Evolutionary conservation across 2,329 filamentous ascomycete species (phyloP).

Genomic region (Ceratocystis lukuohia): DNA sequence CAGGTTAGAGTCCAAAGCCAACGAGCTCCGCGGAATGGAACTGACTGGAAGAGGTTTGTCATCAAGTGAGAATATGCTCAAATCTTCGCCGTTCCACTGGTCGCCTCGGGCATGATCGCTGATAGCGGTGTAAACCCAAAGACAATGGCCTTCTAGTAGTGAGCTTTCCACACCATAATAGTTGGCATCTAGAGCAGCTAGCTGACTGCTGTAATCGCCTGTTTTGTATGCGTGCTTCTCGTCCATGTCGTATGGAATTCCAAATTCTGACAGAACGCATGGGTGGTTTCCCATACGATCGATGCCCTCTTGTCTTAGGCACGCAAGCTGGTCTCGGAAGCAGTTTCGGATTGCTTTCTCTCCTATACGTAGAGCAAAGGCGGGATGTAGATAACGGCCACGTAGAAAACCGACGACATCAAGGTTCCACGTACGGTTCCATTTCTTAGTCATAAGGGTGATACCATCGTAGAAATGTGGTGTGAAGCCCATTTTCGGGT

Average conservation of each 20-base stretch:
- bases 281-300: conserved; percentile 81
- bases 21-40: conserved; percentile 28
- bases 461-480: conserved; percentile 96
- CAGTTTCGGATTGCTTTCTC: conserved; percentile 91
- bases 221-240: conserved; percentile 90
- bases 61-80: conserved; percentile 78
- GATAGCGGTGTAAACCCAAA: conserved; percentile 75
- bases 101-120: conserved; percentile 86
- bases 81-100: conserved; percentile 93
- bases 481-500: conserved; percentile 79
- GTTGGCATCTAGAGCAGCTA: conserved; percentile 87
- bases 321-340: conserved; percentile 72
- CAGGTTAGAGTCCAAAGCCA: conserved; percentile 16
- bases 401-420: conserved; percentile 87
- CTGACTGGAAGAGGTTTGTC: conserved; percentile 52
- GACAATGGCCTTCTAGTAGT: conserved; percentile 66
- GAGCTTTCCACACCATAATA: conserved; percentile 84
- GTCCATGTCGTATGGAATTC: conserved; percentile 98
- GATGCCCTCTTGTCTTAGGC: conserved; percentile 73
- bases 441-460: conserved; percentile 94
- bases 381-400: conserved; percentile 75
- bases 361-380: conserved; percentile 83
- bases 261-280: conserved; percentile 84
- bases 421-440: conserved; percentile 95
- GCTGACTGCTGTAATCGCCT: conserved; percentile 87